Evolutionary conservation across 495 filamentous ascomycete genomes (phyloP).

Genomic region (Penicillium samsonianum): DNA sequence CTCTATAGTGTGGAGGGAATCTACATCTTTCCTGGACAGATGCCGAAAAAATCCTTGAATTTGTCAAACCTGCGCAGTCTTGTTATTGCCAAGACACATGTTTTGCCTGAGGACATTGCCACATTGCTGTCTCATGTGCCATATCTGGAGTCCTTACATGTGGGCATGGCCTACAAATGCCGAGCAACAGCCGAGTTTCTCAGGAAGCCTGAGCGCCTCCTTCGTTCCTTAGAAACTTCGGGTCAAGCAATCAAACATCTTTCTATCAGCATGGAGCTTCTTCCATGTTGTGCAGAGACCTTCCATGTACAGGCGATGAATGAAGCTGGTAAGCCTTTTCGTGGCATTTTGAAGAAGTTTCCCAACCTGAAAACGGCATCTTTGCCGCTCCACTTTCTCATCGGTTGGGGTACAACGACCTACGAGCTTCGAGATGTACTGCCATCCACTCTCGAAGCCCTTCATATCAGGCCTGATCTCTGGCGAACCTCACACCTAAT

Average conservation of each 20-base stretch:
- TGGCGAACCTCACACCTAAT: neutral
- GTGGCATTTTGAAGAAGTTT: neutral
- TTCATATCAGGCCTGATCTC: neutral
- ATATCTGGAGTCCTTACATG: neutral
- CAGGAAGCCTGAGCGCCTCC: neutral
- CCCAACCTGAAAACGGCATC: neutral
- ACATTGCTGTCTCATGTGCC: neutral
- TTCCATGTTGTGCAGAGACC: neutral
- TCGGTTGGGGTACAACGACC: neutral
- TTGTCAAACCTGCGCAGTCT: neutral
- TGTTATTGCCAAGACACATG: neutral
- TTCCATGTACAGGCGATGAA: neutral
- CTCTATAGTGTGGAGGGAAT: neutral
- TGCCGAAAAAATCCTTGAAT: neutral
- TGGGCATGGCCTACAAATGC: neutral
- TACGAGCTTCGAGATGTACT: neutral
- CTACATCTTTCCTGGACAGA: neutral
- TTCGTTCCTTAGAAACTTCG: neutral
- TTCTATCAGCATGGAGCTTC: slow-evolving; percentile 2
- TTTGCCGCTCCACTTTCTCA: neutral
- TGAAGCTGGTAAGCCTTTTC: neutral
- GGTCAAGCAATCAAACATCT: neutral
- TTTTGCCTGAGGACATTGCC: neutral
- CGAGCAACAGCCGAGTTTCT: neutral
- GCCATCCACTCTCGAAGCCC: neutral